phyloP scores from a whole-genome alignment of 306 rosid species.

The Quercus rubra region DNA sequence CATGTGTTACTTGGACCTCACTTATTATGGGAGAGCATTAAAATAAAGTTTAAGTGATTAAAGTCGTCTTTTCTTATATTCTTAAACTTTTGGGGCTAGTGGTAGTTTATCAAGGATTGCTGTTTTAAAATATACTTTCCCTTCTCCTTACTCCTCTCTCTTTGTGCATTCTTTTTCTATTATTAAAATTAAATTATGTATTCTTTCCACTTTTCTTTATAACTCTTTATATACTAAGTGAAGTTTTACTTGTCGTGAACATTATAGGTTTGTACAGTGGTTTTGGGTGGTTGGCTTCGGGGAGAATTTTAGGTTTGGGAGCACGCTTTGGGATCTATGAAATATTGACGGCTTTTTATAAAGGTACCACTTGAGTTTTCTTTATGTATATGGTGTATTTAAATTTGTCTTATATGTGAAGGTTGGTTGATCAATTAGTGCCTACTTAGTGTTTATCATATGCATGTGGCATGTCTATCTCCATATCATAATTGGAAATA shows the following conservation, averaged over 20 bases:
- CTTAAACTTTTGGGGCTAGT: no score
- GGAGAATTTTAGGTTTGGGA: conserved; percentile 83
- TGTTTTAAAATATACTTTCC: not conserved
- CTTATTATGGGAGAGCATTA: no score
- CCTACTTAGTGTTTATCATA: not conserved
- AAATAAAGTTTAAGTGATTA: no score
- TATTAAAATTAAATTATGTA: not conserved
- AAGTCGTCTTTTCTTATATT: no score
- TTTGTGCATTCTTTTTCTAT: not conserved
- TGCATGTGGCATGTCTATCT: not conserved
- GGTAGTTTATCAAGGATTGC: not conserved
- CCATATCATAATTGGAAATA: not conserved
- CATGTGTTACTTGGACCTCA: no score
- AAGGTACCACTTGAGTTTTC: conserved; percentile 47
- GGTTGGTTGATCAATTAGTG: not conserved
- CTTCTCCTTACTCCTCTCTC: not conserved
- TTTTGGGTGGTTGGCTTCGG: conserved; percentile 66
- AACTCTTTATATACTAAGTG: conserved; percentile 4
- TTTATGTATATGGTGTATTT: not conserved
- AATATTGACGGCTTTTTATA: conserved; percentile 68
- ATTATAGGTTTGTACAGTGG: conserved; percentile 72
- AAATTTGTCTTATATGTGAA: not conserved
- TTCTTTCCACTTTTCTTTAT: not conserved
- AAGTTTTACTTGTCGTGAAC: conserved; percentile 23
- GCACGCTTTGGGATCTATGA: conserved; percentile 87